Evolutionary conservation across 805 yeast genomes (phyloP), one percentile per base, ranked within the genome.

Genomic region (Nakazawaea molendinolei): DNA sequence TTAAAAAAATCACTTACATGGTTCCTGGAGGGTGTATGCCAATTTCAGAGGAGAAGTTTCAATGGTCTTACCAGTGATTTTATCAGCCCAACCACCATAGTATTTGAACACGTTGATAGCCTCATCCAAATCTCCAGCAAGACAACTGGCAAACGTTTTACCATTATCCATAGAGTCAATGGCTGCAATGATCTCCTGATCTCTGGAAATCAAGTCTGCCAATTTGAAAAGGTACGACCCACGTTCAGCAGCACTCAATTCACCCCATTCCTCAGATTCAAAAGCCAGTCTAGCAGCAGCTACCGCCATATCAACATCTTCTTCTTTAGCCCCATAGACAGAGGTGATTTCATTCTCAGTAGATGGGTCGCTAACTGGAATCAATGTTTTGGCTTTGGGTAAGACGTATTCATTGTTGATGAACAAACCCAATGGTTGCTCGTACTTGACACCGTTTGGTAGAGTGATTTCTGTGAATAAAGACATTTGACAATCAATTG

Each of bases 71-170:
- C 92, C 92, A 32, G 63, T 63, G 43, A 74, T 61, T 62, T 84
- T 83, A 61, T 83, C 92, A 40, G 86, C 79, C 75, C 78, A 81
- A 19, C 92, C 92, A 23, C 85, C 89, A 46, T 74, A 71, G 53
- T 79, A 79, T 50, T 75, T 73, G 62, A 77, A 67, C 19, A 72
- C 71, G 33, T 55, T 68, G 31, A 72, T 60, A 33, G 72, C 61
- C 40, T 72, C 77, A 14, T 61, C 69, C 28, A 79, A 58, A 44
- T 79, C 86, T 23, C 56, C 65, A 15, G 57, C 50, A 13, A 75
- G 66, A 48, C 68, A 67, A 21, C 58, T 50, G n/a, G 53, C 50
- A 40, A 63, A 61, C 23, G 78, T 71, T 53, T 75, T 76, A 47
- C 83, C 83, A 39, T 74, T 68, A 52, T 75, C 78, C 40, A 61